Evolutionary conservation across 1,284 basidiomycete species (phyloP), one percentile per base, ranked within the genome.

Genomic region (Jaminaea rosea): DNA sequence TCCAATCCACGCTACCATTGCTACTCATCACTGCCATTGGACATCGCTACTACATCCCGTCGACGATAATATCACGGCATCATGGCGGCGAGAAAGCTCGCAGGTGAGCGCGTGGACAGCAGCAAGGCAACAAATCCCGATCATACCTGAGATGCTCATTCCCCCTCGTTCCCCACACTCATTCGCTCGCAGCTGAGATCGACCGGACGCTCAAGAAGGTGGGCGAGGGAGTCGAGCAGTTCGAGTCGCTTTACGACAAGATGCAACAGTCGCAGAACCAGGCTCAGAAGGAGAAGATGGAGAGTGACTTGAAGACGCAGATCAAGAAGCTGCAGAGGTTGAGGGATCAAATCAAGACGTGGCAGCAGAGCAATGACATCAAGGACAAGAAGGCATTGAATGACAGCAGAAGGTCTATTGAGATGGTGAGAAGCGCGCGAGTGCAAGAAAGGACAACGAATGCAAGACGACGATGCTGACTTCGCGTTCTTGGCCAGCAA

Each of bases 341-440:
- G 71, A 82, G 94, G 60, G 94, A 99, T 79, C 92, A 97, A 81
- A 97, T 99, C 78, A 98, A 98, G 81, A 90, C 89, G 10, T 99
- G 94, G 94, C 83, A 94, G 37, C 86, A 90, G 48, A 91, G 85
- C 77, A 93, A 89, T 76, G 94, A 99, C 78, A 97, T 99, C 78
- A 98, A 98, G 80, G 94, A 99, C 83, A 99, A 98, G 83, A 84
- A 85, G 36, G 79, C 83, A 53, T 79, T 99, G 65, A 78, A 94
- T 69, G 93, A 98, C 50, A 92, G 94, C 78, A 83, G 94, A 63
- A 86, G 85, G 75, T 78, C 97, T 60, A 99, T 99, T 75, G 94
- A 99, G 79, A 94, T 89, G 67, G 92, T 97, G 75, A 79, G 90
- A 13, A 23, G 19, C 39, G 5, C 11, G 15, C n/a, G n/a, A n/a